Conservation (phyloP, 805 yeast genomes). For the Pichia occidentalis region DNA sequence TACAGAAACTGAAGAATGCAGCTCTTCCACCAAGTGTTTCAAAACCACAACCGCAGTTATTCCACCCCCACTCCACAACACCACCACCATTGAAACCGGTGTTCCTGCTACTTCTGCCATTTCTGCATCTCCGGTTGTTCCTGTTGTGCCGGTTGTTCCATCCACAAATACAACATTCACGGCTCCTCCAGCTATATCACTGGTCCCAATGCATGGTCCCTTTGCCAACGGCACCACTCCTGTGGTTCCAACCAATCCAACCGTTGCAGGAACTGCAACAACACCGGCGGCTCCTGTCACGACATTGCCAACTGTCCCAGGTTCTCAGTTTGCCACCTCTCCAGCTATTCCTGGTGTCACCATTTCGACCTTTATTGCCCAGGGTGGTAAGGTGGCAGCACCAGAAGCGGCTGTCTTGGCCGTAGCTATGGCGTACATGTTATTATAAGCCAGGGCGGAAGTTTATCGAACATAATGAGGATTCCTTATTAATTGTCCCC, state of each 20-base stretch:
- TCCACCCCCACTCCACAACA: neutral
- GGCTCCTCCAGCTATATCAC: neutral
- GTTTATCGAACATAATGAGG: too few relatives aligned
- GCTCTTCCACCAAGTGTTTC: neutral
- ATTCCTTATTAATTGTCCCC: too few relatives aligned
- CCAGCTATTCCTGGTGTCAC: neutral
- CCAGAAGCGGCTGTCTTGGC: slow-evolving; percentile 3
- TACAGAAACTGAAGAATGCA: neutral
- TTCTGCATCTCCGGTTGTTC: neutral
- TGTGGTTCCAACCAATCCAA: slow-evolving; percentile 2
- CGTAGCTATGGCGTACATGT: slow-evolving; percentile 4
- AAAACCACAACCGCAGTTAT: neutral
- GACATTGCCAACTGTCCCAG: neutral
- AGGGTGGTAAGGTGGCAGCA: neutral
- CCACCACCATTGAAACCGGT: neutral
- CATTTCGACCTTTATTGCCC: slow-evolving; percentile 6
- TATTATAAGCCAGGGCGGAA: neutral
- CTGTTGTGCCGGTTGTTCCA: neutral
- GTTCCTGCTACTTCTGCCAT: neutral
- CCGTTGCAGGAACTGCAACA: slow-evolving; percentile 1
- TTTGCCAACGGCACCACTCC: slow-evolving; percentile 1
- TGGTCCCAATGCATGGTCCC: too few relatives aligned
- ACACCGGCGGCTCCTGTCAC: neutral
- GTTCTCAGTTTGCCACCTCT: neutral
- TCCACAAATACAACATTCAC: neutral